These are phyloP conservation scores for Cladosporium phlei DNA, from an alignment of 2,329 filamentous ascomycete genomes.

Conservation along the genomic window DNA sequence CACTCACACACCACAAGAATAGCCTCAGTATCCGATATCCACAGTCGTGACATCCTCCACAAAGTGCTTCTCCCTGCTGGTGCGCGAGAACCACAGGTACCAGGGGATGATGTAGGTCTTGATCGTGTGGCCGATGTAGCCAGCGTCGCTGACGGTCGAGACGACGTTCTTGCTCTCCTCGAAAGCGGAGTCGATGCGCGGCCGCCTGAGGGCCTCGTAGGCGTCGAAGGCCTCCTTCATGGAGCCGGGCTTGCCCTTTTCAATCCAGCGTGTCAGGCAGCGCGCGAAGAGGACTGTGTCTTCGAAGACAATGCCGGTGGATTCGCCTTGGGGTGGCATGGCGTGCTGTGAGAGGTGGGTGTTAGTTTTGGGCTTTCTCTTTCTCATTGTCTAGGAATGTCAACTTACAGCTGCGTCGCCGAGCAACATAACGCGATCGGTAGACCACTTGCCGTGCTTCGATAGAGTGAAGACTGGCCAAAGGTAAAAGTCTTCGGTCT, in stretches of 20 bases:
- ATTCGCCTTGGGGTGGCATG: conserved; percentile 50
- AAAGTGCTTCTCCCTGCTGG: conserved; percentile 40
- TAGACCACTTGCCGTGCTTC: conserved; percentile 42
- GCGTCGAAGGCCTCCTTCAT: conserved; percentile 45
- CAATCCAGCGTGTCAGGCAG: conserved; percentile 40
- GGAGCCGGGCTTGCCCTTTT: conserved; percentile 32
- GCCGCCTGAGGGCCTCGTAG: conserved; percentile 43
- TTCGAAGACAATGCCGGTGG: conserved; percentile 50
- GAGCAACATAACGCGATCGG: conserved; percentile 41
- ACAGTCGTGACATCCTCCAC: conserved; percentile 42
- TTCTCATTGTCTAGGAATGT: neutral
- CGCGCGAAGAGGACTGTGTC: conserved; percentile 48
- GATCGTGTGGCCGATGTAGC: conserved; percentile 42
- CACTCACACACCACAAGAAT: too few relatives aligned
- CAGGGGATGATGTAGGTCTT: conserved; percentile 44
- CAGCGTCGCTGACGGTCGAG: conserved; percentile 41
- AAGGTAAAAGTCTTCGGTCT: conserved; percentile 40
- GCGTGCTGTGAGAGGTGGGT: conserved; percentile 31
- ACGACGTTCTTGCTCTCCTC: conserved; percentile 45
- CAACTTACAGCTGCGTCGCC: conserved; percentile 40
- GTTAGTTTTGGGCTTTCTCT: neutral
- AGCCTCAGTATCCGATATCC: conserved; percentile 37
- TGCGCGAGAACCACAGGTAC: conserved; percentile 44
- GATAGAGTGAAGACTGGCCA: conserved; percentile 45
- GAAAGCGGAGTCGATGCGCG: conserved; percentile 43